These are phyloP conservation scores for Globisporangium viniferum DNA, from an alignment of 352 stramenopile genomes.

Conservation along the genomic window DNA sequence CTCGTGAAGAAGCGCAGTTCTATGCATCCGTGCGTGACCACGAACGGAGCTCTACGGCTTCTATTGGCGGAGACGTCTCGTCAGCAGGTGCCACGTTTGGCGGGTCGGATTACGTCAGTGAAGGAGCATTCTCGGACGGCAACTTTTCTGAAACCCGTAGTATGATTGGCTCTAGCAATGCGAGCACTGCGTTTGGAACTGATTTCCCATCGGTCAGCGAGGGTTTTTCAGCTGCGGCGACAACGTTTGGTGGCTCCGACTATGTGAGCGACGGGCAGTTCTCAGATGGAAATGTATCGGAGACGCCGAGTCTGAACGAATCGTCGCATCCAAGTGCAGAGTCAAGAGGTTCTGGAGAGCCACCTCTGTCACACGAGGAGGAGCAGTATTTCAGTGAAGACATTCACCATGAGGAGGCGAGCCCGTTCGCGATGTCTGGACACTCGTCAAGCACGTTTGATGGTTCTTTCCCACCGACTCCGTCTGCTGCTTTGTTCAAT, in stretches of 20 bases:
- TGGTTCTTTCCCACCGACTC: constrained; percentile 12
- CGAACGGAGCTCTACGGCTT: constrained; percentile 49
- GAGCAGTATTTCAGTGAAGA: constrained; percentile 32
- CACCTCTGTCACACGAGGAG: constrained; percentile 24
- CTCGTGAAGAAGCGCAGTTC: constrained; percentile 19
- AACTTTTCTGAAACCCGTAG: constrained; percentile 70
- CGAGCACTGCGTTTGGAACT: constrained; percentile 70
- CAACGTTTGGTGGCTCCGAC: constrained; percentile 55
- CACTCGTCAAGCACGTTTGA: constrained; percentile 29
- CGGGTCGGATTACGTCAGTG: constrained; percentile 63
- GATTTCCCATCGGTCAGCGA: constrained; percentile 77
- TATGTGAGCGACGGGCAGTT: constrained; percentile 53
- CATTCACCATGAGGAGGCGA: constrained; percentile 16
- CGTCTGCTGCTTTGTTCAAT: constrained; percentile 22
- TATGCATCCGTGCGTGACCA: constrained; percentile 17
- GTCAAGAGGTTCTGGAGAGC: constrained; percentile 33
- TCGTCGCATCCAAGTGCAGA: constrained; percentile 35
- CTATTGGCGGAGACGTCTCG: constrained; percentile 53
- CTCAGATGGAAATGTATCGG: constrained; percentile 58
- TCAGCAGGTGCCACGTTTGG: constrained; percentile 78
- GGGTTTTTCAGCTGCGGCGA: constrained; percentile 57
- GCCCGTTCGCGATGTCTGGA: constrained; percentile 25
- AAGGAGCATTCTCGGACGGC: constrained; percentile 62
- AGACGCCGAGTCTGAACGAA: constrained; percentile 52
- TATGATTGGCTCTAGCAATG: constrained; percentile 69